A percentile compares a stretch with the other conserved stretches of the same genome.
phyloP scores from a whole-genome alignment of 2,329 filamentous ascomycete genomes.

The Myriosclerotinia curreyana region DNA sequence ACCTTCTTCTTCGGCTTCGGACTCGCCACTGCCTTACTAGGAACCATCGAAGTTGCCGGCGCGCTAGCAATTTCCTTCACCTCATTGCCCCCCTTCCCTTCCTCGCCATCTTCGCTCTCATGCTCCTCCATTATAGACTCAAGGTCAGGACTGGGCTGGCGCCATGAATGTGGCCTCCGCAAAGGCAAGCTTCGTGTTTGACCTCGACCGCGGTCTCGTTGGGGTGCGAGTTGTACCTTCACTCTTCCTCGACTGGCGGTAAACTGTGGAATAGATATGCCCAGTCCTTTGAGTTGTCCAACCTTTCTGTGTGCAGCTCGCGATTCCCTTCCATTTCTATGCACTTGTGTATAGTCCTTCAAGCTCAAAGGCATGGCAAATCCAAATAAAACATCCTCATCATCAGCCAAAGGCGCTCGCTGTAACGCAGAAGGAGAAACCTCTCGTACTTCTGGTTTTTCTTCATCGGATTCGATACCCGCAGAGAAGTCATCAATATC shows the following conservation, averaged over 20 bases:
- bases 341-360: conserved; percentile 33
- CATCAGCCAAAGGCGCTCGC: conserved; percentile 26
- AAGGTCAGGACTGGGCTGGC: conserved; percentile 38
- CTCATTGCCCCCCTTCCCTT: not conserved
- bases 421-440: conserved; percentile 37
- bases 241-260: conserved; percentile 32
- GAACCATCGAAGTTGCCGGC: conserved; percentile 24
- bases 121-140: conserved; percentile 37
- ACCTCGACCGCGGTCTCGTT: conserved; percentile 29
- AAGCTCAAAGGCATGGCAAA: conserved; percentile 35
- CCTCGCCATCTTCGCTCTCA: conserved; percentile 30
- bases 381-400: conserved; percentile 29
- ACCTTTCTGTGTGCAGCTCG: conserved; percentile 25
- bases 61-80: conserved; percentile 26
- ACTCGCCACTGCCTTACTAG: conserved; percentile 22
- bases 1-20: conserved; percentile 37
- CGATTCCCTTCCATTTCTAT: conserved; percentile 28
- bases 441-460: conserved; percentile 32
- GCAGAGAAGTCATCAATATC: conserved; percentile 38
- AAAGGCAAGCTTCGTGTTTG: conserved; percentile 33
- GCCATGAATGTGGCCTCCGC: conserved; percentile 36
- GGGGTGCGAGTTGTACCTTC: conserved; percentile 28
- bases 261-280: conserved; percentile 30
- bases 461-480: conserved; percentile 36
- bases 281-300: conserved; percentile 31